phyloP scores from a whole-genome alignment of 768 basidiomycete species.

The Collybia sordida region DNA sequence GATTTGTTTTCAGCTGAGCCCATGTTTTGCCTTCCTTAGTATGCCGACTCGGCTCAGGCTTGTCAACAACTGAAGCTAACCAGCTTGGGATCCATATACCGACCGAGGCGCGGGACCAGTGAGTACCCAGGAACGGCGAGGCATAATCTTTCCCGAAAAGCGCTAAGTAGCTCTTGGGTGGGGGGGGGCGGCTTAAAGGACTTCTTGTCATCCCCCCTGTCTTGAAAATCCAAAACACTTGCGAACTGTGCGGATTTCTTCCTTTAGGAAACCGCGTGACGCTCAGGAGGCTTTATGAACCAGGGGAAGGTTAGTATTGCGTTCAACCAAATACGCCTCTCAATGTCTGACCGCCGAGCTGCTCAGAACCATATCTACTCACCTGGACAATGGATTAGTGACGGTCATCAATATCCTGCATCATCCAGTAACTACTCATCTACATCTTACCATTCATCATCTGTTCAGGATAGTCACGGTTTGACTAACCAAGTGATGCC shows the following conservation, averaged over 20 bases:
- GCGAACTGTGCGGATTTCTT: slow-evolving; percentile 26
- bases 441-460: slow-evolving; percentile 19
- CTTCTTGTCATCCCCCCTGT: slow-evolving; percentile 17
- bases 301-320: slow-evolving; percentile 15
- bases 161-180: slow-evolving; percentile 20
- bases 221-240: slow-evolving; percentile 20
- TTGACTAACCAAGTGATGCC: slow-evolving; percentile 23
- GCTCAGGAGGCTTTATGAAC: slow-evolving; percentile 25
- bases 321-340: slow-evolving; percentile 9
- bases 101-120: slow-evolving; percentile 7
- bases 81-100: slow-evolving; percentile 14
- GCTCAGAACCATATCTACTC: slow-evolving; percentile 31
- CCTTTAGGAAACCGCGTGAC: slow-evolving; percentile 21
- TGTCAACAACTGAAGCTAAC: slow-evolving; percentile 12
- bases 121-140: slow-evolving; percentile 17
- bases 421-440: slow-evolving; percentile 22
- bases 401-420: slow-evolving; percentile 29
- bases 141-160: slow-evolving; percentile 19
- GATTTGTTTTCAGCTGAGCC: slow-evolving; percentile 6
- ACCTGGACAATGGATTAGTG: slow-evolving; percentile 33
- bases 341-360: slow-evolving; percentile 29
- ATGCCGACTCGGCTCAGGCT: neutral
- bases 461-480: slow-evolving; percentile 15
- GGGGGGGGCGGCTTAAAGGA: slow-evolving; percentile 8
- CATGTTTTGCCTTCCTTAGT: neutral